A percentile compares a stretch with the other conserved stretches of the same genome.
phyloP scores from a whole-genome alignment of 768 basidiomycete species.

The Pleurotus ostreatus region DNA sequence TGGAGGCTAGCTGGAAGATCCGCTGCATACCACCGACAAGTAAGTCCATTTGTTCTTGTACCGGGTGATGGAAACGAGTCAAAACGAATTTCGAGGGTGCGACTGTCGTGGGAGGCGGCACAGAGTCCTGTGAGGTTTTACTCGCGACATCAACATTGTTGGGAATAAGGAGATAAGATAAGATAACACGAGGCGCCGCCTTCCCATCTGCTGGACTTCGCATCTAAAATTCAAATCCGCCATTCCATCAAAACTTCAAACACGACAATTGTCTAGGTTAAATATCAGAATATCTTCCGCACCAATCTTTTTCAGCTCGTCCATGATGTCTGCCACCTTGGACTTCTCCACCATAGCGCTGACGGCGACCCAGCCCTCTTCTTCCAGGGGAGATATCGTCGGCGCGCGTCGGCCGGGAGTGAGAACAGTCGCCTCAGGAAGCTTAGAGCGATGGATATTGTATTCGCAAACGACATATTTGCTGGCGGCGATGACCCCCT shows the following conservation, averaged over 20 bases:
- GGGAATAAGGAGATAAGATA: too few species aligned
- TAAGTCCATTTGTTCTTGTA: too few species aligned
- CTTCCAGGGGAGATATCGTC: slow-evolving; percentile 82
- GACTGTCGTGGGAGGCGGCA: too few species aligned
- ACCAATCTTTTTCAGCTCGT: slow-evolving; percentile 73
- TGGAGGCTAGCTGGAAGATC: too few species aligned
- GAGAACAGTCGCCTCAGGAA: slow-evolving; percentile 60
- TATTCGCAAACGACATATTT: slow-evolving; percentile 91
- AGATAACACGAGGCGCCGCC: too few species aligned
- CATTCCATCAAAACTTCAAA: slow-evolving; percentile 32
- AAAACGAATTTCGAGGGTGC: too few species aligned
- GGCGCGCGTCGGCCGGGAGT: slow-evolving; percentile 90
- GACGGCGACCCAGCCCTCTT: slow-evolving; percentile 86
- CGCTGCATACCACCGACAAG: too few species aligned
- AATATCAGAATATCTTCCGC: slow-evolving; percentile 91
- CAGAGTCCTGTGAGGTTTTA: too few species aligned
- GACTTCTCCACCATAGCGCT: slow-evolving; percentile 91
- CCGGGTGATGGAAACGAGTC: too few species aligned
- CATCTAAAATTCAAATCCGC: too few species aligned
- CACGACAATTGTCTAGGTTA: slow-evolving; percentile 90
- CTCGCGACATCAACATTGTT: too few species aligned
- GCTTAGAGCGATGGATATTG: slow-evolving; percentile 69
- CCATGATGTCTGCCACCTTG: slow-evolving; percentile 80
- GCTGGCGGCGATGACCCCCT: slow-evolving; percentile 84
- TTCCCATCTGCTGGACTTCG: too few species aligned